Evolutionary conservation across 1,284 basidiomycete species (phyloP).

Genomic region (Golubevia pallescens): DNA sequence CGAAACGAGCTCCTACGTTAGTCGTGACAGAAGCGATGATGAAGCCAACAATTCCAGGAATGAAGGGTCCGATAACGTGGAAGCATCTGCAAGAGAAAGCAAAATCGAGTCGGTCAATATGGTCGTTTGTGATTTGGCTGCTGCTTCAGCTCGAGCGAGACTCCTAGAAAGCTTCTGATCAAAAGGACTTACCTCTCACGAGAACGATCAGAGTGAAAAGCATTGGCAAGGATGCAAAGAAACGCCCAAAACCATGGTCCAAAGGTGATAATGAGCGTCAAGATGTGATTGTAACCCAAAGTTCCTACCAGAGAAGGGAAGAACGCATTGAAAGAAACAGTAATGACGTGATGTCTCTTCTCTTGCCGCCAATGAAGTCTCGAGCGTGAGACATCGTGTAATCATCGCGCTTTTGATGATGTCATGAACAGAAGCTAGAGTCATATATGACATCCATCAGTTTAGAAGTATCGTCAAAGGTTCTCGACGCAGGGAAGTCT

Average conservation of each 20-base stretch:
- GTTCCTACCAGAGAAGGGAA: constrained; percentile 67
- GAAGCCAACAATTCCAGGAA: constrained; percentile 33
- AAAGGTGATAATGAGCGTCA: constrained; percentile 36
- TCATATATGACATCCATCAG: too few species aligned
- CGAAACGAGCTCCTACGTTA: constrained; percentile 26
- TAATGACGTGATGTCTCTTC: too few species aligned
- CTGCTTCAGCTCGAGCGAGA: too few species aligned
- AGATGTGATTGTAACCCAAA: constrained; percentile 38
- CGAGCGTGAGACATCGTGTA: too few species aligned
- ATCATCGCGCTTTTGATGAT: too few species aligned
- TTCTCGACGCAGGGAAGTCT: too few species aligned
- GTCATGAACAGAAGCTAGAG: too few species aligned
- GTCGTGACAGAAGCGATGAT: constrained; percentile 34
- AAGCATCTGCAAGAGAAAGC: constrained; percentile 6
- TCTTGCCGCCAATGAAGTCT: too few species aligned
- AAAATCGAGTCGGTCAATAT: constrained; percentile 20
- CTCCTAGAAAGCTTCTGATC: too few species aligned
- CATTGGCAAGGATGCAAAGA: constrained; percentile 34
- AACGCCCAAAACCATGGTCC: constrained; percentile 46
- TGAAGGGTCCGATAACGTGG: constrained; percentile 13
- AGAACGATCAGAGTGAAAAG: constrained; percentile 33
- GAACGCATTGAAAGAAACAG: constrained; percentile 59
- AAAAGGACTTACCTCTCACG: constrained; percentile 36
- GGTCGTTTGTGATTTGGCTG: too few species aligned
- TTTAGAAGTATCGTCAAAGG: too few species aligned